These are phyloP conservation scores for Emergomyces orientalis DNA, from an alignment of 2,329 filamentous ascomycete genomes.

Conservation along the genomic window DNA sequence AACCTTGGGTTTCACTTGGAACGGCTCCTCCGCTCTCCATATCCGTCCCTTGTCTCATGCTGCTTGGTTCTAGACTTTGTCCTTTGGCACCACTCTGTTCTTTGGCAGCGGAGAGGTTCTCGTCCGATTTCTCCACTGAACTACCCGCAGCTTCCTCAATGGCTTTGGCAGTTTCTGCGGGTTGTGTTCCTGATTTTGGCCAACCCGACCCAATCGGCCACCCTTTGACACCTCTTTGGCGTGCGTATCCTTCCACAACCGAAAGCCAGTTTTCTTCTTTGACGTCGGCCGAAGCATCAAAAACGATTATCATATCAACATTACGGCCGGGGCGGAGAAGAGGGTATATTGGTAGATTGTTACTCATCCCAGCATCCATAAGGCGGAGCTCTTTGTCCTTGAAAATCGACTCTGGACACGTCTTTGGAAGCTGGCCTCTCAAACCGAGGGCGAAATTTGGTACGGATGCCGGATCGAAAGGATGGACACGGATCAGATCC, in stretches of 20 bases:
- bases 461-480: slow-evolving; percentile 81
- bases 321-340: slow-evolving; percentile 78
- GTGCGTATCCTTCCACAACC: slow-evolving; percentile 85
- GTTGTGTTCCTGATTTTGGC: slow-evolving; percentile 49
- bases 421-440: slow-evolving; percentile 61
- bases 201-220: slow-evolving; percentile 95
- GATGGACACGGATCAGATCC: slow-evolving; percentile 83
- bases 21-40: slow-evolving; percentile 21
- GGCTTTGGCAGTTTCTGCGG: slow-evolving; percentile 53
- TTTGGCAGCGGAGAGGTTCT: slow-evolving; percentile 53
- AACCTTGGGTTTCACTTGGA: slow-evolving; percentile 38
- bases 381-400: slow-evolving; percentile 62
- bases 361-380: slow-evolving; percentile 98
- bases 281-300: slow-evolving; percentile 89
- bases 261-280: slow-evolving; percentile 94
- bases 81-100: slow-evolving; percentile 42
- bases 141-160: slow-evolving; percentile 59
- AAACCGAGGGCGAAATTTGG: slow-evolving; percentile 85
- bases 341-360: slow-evolving; percentile 94
- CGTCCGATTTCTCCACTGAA: slow-evolving; percentile 51
- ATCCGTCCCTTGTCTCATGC: slow-evolving; percentile 7
- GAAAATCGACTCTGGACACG: slow-evolving; percentile 69
- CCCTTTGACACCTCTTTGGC: slow-evolving; percentile 79
- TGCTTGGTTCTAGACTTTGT: slow-evolving; percentile 21
- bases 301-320: slow-evolving; percentile 83